These are phyloP conservation scores for Cladosporium sp. DNA, from an alignment of 2,329 filamentous ascomycete genomes.

Conservation along the genomic window DNA sequence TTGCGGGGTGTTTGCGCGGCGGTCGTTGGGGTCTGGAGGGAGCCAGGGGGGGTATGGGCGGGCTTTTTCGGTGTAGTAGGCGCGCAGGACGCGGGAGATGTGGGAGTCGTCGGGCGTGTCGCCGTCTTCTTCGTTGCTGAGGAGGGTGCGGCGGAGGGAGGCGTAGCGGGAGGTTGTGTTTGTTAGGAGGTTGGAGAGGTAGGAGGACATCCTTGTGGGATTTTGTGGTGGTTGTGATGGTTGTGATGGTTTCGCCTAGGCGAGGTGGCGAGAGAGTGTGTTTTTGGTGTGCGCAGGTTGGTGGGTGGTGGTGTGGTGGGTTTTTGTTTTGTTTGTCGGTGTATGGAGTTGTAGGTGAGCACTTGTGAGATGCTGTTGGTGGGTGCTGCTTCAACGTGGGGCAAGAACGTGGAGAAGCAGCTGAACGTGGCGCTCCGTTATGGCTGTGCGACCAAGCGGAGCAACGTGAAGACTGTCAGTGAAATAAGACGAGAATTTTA, in stretches of 20 bases:
- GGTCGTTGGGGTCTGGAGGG: slow-evolving; percentile 76
- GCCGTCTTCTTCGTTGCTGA: slow-evolving; percentile 55
- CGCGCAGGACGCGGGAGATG: slow-evolving; percentile 85
- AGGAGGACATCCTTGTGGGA: slow-evolving; percentile 60
- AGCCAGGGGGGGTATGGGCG: slow-evolving; percentile 80
- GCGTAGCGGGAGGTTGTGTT: slow-evolving; percentile 54
- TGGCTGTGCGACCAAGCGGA: no score
- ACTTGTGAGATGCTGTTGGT: no score
- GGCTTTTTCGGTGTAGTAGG: slow-evolving; percentile 88
- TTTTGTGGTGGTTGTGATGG: neutral
- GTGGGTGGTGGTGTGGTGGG: neutral
- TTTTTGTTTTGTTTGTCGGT: no score
- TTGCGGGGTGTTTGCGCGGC: slow-evolving; percentile 45
- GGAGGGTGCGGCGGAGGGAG: slow-evolving; percentile 58
- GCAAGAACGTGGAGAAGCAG: no score
- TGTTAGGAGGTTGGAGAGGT: slow-evolving; percentile 68
- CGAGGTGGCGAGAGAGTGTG: neutral
- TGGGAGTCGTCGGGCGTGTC: slow-evolving; percentile 80
- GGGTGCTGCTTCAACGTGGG: no score
- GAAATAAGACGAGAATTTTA: no score
- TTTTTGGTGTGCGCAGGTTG: neutral
- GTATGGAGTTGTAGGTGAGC: no score
- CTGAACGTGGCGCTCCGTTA: no score
- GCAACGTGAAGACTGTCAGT: no score
- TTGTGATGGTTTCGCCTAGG: neutral